These are phyloP conservation scores for Aspergillus japonicus DNA, from an alignment of 2,329 filamentous ascomycete species.

Conservation along the genomic window DNA sequence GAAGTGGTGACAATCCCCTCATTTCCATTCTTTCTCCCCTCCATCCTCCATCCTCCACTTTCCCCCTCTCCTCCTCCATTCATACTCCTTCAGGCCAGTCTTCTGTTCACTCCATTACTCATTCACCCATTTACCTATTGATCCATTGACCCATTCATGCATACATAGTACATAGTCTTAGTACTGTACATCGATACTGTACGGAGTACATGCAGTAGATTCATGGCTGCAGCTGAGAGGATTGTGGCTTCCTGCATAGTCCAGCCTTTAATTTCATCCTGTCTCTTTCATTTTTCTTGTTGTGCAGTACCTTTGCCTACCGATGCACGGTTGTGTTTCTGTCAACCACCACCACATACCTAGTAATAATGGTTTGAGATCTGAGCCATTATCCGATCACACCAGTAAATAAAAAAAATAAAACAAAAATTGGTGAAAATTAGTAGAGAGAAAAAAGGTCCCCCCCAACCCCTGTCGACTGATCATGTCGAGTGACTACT, in stretches of 20 bases:
- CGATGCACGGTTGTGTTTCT: too few relatives aligned
- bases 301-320: too few relatives aligned
- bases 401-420: slow-evolving; percentile 7
- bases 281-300: background rate
- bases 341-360: too few relatives aligned
- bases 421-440: too few relatives aligned
- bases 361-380: background rate
- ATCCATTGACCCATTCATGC: background rate
- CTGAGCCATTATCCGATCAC: slow-evolving; percentile 3
- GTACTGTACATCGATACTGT: too few relatives aligned
- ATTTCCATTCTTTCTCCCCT: background rate
- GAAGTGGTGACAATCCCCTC: background rate
- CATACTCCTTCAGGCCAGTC: too few relatives aligned
- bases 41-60: background rate
- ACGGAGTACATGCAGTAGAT: background rate
- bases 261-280: background rate
- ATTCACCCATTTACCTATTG: background rate
- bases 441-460: background rate
- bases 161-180: too few relatives aligned
- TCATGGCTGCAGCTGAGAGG: background rate
- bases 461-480: slow-evolving; percentile 14
- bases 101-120: background rate
- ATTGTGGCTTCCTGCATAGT: background rate
- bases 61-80: background rate
- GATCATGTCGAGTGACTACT: slow-evolving; percentile 15